A percentile compares a stretch with the other conserved stretches of the same genome.
Evolutionary conservation across 345 rosid species (phyloP).

Genomic region (Eucalyptus polyanthemos): DNA sequence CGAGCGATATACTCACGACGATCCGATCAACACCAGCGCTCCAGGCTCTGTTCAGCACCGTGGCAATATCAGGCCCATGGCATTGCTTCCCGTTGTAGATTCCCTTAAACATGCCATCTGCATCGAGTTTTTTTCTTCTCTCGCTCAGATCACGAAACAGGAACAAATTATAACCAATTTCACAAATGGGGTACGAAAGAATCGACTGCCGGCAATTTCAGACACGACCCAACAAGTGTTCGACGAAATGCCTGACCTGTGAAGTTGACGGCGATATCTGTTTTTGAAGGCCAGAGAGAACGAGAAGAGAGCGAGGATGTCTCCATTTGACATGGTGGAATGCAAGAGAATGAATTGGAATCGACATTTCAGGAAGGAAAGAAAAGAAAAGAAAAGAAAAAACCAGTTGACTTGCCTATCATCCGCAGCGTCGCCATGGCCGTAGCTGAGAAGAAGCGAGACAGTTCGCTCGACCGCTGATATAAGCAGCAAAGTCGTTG

Average conservation of each 20-base stretch:
- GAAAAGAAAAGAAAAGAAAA: neutral
- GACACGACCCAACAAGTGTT: slow-evolving; percentile 6
- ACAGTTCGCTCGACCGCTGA: neutral
- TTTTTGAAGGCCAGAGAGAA: neutral
- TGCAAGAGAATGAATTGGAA: neutral
- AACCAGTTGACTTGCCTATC: slow-evolving; percentile 60
- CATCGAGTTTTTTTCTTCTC: neutral
- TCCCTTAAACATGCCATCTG: slow-evolving; percentile 98
- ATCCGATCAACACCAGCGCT: slow-evolving; percentile 87
- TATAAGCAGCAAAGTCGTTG: neutral
- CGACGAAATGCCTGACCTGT: slow-evolving; percentile 78
- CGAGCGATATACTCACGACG: slow-evolving; percentile 31
- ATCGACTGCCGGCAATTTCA: neutral
- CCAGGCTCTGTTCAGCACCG: slow-evolving; percentile 86
- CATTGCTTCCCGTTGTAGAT: slow-evolving; percentile 77
- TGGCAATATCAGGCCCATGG: slow-evolving; percentile 61
- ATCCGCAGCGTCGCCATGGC: slow-evolving; percentile 55
- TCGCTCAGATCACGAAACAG: neutral
- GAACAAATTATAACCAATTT: neutral
- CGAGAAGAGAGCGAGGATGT: neutral
- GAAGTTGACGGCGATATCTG: slow-evolving; percentile 94
- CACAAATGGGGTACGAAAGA: neutral
- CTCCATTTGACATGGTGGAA: neutral
- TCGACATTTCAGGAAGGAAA: neutral
- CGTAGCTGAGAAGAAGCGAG: neutral